Evolutionary conservation across 163 green algal genomes (phyloP).

Genomic region (Botryococcus braunii): DNA sequence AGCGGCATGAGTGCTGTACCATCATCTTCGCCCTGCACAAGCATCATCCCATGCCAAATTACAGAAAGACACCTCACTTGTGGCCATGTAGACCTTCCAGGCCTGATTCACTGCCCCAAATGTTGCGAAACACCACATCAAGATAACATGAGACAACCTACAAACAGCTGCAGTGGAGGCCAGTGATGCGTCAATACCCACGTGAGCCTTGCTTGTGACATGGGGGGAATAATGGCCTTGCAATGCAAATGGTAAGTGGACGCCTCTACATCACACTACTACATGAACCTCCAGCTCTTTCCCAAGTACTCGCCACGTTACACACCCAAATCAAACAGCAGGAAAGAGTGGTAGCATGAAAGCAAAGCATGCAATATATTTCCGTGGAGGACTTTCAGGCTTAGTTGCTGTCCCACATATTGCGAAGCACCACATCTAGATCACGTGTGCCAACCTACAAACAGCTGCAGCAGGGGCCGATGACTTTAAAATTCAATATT

Average conservation of each 20-base stretch:
- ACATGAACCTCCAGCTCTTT: too few species aligned
- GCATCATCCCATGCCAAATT: not conserved
- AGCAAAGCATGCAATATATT: not conserved
- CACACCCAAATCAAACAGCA: too few species aligned
- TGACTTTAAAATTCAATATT: not conserved
- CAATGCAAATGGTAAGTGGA: too few species aligned
- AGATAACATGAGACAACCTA: not conserved
- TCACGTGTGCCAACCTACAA: not conserved
- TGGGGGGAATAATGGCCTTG: too few species aligned
- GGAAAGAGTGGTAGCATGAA: too few species aligned
- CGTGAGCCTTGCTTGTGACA: not conserved
- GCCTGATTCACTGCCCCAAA: not conserved
- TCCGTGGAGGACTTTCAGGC: not conserved
- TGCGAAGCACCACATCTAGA: not conserved
- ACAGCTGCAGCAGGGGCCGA: not conserved
- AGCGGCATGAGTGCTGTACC: conserved; percentile 44
- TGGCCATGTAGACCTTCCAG: not conserved
- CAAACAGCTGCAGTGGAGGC: not conserved
- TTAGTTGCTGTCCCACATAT: not conserved
- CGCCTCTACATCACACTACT: too few species aligned
- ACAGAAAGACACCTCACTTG: not conserved
- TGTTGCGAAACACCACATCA: not conserved
- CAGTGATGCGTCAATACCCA: not conserved
- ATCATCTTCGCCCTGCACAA: conserved; percentile 64
- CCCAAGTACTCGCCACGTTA: too few species aligned